These are phyloP conservation scores for Teunomyces pallodes DNA, from an alignment of 805 yeast species.

Conservation along the genomic window DNA sequence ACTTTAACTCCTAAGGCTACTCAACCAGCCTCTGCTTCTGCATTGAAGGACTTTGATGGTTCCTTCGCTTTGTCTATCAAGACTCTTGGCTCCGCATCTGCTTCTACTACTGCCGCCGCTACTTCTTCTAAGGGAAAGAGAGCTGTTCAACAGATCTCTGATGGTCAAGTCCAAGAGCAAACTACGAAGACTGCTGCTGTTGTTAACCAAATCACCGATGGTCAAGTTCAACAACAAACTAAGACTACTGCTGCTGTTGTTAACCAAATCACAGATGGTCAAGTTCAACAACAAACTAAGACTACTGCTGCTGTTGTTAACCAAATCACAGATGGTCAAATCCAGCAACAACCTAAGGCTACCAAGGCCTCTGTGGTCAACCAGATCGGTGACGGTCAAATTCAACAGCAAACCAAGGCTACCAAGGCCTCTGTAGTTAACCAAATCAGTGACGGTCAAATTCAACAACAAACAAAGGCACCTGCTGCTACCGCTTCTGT, in stretches of 20 bases:
- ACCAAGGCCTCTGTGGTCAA: slow-evolving; percentile 18
- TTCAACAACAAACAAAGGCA: slow-evolving; percentile 27
- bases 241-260: slow-evolving; percentile 18
- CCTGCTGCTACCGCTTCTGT: slow-evolving; percentile 16
- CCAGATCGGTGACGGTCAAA: slow-evolving; percentile 38
- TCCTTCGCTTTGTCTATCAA: slow-evolving; percentile 31
- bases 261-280: slow-evolving; percentile 32
- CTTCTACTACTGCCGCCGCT: slow-evolving; percentile 29
- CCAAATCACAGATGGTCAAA: slow-evolving; percentile 38
- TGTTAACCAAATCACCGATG: slow-evolving; percentile 28
- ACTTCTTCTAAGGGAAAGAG: slow-evolving; percentile 9
- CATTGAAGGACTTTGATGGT: slow-evolving; percentile 26
- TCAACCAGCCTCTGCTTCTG: slow-evolving; percentile 19
- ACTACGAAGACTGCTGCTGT: slow-evolving; percentile 21
- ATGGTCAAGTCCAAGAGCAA: slow-evolving; percentile 57
- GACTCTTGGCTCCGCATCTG: slow-evolving; percentile 35
- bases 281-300: slow-evolving; percentile 26
- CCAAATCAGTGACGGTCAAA: slow-evolving; percentile 31
- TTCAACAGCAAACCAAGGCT: slow-evolving; percentile 20
- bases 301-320: slow-evolving; percentile 19
- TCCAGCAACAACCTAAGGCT: slow-evolving; percentile 20
- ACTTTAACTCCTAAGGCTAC: slow-evolving; percentile 30
- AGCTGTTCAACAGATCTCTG: slow-evolving; percentile 34
- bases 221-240: slow-evolving; percentile 32
- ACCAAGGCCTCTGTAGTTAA: slow-evolving; percentile 16